A percentile compares a stretch with the other conserved stretches of the same genome.
Conservation (phyloP, 1,284 basidiomycete genomes). For the Uromyces viciae-fabae region DNA sequence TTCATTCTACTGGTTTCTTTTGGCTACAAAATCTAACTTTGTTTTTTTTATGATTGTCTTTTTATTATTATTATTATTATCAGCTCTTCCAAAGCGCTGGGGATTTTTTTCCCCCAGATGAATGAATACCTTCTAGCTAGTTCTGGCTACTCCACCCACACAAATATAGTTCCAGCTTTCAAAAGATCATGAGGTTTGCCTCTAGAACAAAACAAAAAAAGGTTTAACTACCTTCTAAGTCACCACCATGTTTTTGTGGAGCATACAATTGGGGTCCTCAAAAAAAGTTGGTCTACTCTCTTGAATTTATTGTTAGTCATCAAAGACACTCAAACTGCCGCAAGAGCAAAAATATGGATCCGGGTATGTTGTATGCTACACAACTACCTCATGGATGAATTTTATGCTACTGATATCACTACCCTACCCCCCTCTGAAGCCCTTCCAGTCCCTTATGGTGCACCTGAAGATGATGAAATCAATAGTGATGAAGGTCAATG, state of each 20-base stretch:
- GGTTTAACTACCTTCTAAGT: slow-evolving; percentile 8
- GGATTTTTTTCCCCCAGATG: not conserved
- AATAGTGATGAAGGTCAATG: too few species aligned
- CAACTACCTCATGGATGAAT: not conserved
- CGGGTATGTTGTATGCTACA: not conserved
- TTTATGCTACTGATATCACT: too few species aligned
- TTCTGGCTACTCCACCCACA: not conserved
- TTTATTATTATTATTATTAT: too few species aligned
- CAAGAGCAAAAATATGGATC: not conserved
- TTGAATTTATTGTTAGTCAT: not conserved
- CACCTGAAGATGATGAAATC: too few species aligned
- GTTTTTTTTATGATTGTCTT: too few species aligned
- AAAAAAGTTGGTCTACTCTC: slow-evolving; percentile 7
- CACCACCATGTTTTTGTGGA: slow-evolving; percentile 2
- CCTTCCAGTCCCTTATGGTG: too few species aligned
- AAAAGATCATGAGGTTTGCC: not conserved
- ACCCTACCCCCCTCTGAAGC: too few species aligned
- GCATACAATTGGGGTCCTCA: slow-evolving; percentile 24
- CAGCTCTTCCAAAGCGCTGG: too few species aligned
- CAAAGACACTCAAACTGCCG: not conserved
- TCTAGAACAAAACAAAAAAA: not conserved
- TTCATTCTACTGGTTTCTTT: too few species aligned
- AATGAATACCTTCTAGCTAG: slow-evolving; percentile 18
- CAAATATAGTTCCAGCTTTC: not conserved
- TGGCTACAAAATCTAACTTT: too few species aligned